Conservation (phyloP, 306 rosid species). For the Corylus heterophylla region DNA sequence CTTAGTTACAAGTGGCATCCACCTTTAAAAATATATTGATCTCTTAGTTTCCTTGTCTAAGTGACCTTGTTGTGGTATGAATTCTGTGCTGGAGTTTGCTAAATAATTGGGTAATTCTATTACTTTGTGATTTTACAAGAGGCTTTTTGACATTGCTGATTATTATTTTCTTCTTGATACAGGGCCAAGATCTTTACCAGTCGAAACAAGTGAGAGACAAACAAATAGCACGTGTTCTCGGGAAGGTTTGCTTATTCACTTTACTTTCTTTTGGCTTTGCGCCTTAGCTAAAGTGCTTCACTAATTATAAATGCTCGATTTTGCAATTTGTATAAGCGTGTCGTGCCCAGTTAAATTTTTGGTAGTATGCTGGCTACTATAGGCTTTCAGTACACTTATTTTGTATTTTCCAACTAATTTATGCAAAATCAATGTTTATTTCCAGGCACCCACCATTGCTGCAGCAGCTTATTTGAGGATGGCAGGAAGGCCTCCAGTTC, state of each 20-base stretch:
- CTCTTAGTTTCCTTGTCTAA: background rate
- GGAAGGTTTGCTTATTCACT: slow-evolving; percentile 57
- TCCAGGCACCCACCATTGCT: slow-evolving; percentile 84
- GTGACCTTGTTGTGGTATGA: background rate
- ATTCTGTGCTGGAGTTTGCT: background rate
- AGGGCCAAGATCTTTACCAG: slow-evolving; percentile 83
- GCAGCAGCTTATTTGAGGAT: slow-evolving; percentile 80
- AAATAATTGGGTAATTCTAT: background rate
- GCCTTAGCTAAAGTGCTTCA: slow-evolving; percentile 9
- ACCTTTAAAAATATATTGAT: background rate
- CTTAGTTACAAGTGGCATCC: background rate
- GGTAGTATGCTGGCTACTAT: slow-evolving; percentile 10
- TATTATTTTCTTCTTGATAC: slow-evolving; percentile 17
- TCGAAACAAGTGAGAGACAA: slow-evolving; percentile 88
- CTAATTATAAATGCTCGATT: slow-evolving; percentile 12
- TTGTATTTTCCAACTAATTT: slow-evolving; percentile 16
- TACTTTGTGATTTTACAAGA: background rate
- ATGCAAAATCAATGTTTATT: slow-evolving; percentile 13
- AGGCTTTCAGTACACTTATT: slow-evolving; percentile 12
- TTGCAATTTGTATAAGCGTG: slow-evolving; percentile 9
- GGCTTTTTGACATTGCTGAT: background rate
- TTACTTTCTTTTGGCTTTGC: slow-evolving; percentile 21
- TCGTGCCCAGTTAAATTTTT: slow-evolving; percentile 10
- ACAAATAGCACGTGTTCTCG: slow-evolving; percentile 80
- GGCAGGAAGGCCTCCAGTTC: slow-evolving; percentile 91